Conservation (phyloP, 2,329 filamentous ascomycete species). For the Thelonectria blattea region DNA sequence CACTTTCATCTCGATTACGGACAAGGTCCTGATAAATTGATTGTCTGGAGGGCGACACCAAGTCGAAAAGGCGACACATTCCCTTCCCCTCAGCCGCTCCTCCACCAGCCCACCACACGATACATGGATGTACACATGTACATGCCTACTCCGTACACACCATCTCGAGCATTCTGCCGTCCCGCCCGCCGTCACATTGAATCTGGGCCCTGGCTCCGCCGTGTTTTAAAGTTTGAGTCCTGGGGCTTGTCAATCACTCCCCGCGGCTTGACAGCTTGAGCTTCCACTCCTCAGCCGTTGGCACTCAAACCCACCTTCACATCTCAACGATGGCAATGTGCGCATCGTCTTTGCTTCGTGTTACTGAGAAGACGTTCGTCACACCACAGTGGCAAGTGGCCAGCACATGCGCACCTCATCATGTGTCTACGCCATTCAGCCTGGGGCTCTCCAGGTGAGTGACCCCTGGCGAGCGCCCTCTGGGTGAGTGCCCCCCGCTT, state of each 20-base stretch:
- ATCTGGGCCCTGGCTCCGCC: not conserved
- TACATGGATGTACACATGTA: not conserved
- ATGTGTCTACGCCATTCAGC: not conserved
- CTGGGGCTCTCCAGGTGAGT: not conserved
- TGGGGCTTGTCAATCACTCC: not conserved
- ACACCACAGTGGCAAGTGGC: not conserved
- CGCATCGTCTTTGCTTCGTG: not conserved
- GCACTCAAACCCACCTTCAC: not conserved
- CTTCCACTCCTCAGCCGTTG: not conserved
- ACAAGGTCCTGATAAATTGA: no score
- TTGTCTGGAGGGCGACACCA: no score
- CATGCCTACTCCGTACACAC: not conserved
- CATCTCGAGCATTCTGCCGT: not conserved
- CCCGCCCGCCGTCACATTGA: not conserved
- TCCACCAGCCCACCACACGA: no score
- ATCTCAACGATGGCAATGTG: not conserved
- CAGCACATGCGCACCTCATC: not conserved
- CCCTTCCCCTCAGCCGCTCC: no score
- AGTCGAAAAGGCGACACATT: no score
- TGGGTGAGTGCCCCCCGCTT: not conserved
- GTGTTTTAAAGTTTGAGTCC: not conserved
- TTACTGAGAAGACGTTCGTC: not conserved
- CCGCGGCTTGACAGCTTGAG: not conserved
- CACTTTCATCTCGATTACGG: no score
- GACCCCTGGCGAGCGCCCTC: no score